Base-by-base conservation (phyloP, 176 grass and related monocot species). In the Cocos nucifera region DNA sequence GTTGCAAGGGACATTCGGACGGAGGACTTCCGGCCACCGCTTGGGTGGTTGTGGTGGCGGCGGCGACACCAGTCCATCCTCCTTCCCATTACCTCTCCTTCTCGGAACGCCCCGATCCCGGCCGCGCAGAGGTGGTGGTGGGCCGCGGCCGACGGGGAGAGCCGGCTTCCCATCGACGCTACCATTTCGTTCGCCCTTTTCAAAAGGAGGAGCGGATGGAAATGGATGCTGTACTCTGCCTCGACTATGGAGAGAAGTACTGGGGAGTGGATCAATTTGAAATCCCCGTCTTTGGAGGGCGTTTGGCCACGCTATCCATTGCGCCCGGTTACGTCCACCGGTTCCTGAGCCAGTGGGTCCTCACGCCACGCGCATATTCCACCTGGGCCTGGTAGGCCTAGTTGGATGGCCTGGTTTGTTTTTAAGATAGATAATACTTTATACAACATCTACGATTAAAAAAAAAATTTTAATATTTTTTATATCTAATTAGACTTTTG, bases 281-380 rank as follows among this genome's bases (percentile, higher is more conserved):
- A 44, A 14, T 44, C 1, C 35, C 35, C 35, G 35, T 14, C 35
- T 3, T 44, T 14, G 6, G 52, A 3, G 12, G 3, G 28, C 17
- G 22, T 19, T 7, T 19, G 48, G 72, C 44, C 26, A 59, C 73
- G 73, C 75, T 80, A 85, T 85, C 82, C 73, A 59, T 48, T 58
- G 67, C 5, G 68, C 70, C 62, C 53, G 52, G 64, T 63, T 53
- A 51, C 57, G 68, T 80, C 82, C 82, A 85, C 20, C 23, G 39
- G 55, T 56, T 26, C 21, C 35, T 44, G 6, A 44, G 35, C 9
- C 10, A 1, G 35, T 12, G 35, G 35, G 10, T 44, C 6, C 35
- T 44, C 35, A 1, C 35, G 35, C 35, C 35, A 44, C 35, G 9
- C 35, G 10, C 9, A 12, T 44, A 14, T 14, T 44, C 35, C 35